These are phyloP conservation scores for Quercus wislizeni DNA, from an alignment of 306 rosid species.

Conservation along the genomic window DNA sequence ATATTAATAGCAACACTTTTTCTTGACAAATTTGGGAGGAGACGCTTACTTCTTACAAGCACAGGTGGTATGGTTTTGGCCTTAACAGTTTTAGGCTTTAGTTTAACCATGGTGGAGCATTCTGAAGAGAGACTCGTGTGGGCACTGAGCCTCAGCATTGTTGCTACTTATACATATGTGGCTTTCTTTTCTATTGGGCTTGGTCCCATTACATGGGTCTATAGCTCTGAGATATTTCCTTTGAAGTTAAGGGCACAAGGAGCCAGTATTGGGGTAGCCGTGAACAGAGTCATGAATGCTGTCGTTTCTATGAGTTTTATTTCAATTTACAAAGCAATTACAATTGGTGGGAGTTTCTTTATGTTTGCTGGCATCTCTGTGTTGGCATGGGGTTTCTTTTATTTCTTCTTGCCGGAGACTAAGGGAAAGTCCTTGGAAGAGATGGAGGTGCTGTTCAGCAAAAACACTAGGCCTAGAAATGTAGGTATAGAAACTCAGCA, in stretches of 20 bases:
- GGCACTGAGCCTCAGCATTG: constrained; percentile 58
- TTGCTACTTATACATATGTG: constrained; percentile 41
- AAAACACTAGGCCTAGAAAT: constrained; percentile 7
- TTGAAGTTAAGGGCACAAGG: constrained; percentile 79
- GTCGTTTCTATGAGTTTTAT: constrained; percentile 64
- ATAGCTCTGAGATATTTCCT: constrained; percentile 76
- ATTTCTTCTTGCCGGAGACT: constrained; percentile 65
- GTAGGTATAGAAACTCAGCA: not conserved
- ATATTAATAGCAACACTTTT: constrained; percentile 45
- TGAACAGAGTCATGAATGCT: constrained; percentile 70
- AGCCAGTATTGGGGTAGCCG: constrained; percentile 62
- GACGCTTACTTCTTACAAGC: constrained; percentile 52
- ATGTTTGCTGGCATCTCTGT: constrained; percentile 65
- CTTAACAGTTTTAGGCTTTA: constrained; percentile 44
- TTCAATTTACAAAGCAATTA: constrained; percentile 61
- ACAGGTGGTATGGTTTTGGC: constrained; percentile 52
- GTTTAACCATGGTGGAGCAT: constrained; percentile 52
- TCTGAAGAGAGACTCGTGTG: constrained; percentile 36
- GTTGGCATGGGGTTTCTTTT: constrained; percentile 71
- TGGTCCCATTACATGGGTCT: constrained; percentile 83
- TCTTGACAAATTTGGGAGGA: constrained; percentile 68
- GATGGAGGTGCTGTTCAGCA: constrained; percentile 56
- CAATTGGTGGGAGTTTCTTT: constrained; percentile 81
- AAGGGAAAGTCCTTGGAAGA: constrained; percentile 77
- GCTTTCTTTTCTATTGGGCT: constrained; percentile 71